Conservation (phyloP, 1,139 yeast genomes). For the Magnusiomyces sp. region DNA sequence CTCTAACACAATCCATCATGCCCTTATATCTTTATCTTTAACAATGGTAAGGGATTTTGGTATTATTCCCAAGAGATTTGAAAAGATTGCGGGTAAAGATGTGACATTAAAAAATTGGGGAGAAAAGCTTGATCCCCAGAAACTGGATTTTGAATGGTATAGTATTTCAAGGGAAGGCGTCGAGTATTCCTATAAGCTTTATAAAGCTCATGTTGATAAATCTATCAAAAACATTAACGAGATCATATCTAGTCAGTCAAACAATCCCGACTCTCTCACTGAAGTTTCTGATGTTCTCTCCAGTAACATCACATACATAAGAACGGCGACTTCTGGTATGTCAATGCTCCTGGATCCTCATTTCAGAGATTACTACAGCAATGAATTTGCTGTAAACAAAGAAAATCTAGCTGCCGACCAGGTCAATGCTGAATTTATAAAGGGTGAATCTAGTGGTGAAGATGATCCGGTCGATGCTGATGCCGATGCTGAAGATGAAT, state of each 20-base stretch:
- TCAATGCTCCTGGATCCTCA: constrained; percentile 66
- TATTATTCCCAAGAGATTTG: constrained; percentile 31
- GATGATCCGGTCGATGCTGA: constrained; percentile 12
- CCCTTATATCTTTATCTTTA: constrained; percentile 56
- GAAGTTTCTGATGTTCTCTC: constrained; percentile 35
- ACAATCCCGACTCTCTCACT: constrained; percentile 18
- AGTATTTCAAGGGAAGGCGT: constrained; percentile 53
- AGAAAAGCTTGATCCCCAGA: constrained; percentile 25
- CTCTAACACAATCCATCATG: constrained; percentile 54
- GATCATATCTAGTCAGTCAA: constrained; percentile 18
- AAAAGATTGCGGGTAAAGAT: constrained; percentile 15
- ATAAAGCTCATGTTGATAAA: constrained; percentile 40
- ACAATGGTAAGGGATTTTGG: constrained; percentile 23
- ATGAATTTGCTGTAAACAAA: constrained; percentile 14
- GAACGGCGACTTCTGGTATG: constrained; percentile 65
- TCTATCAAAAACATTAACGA: constrained; percentile 22
- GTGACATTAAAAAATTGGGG: constrained; percentile 28
- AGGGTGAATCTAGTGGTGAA: constrained; percentile 9
- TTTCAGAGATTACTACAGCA: constrained; percentile 20
- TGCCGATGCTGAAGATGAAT: constrained; percentile 10
- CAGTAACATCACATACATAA: constrained; percentile 47
- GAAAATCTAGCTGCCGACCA: not conserved
- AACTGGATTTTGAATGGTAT: constrained; percentile 64
- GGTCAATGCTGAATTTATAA: not conserved
- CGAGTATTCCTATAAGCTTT: constrained; percentile 52